Conservation (phyloP, 345 rosid species). For the Hevea brasiliensis region DNA sequence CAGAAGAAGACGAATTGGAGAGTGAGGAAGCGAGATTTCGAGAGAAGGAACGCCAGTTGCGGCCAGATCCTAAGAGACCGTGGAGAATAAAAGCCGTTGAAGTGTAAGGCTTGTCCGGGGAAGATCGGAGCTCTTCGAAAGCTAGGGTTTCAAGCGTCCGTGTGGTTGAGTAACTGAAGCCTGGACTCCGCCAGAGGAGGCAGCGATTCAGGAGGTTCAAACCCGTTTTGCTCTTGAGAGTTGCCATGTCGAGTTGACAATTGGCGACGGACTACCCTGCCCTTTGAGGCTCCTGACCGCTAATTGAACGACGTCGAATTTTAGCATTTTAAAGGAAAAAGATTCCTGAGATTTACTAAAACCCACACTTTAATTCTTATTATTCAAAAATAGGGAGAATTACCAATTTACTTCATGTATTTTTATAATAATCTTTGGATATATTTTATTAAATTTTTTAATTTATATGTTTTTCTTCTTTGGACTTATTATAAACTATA, state of each 20-base stretch:
- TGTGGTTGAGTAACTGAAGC: conserved; percentile 18
- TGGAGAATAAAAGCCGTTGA: conserved; percentile 80
- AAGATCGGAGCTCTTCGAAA: conserved; percentile 64
- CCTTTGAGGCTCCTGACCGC: too few species aligned
- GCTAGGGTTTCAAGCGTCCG: conserved; percentile 75
- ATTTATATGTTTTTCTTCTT: too few species aligned
- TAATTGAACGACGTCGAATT: too few species aligned
- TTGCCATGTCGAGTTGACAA: conserved; percentile 70
- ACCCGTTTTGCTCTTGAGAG: conserved; percentile 28
- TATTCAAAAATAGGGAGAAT: too few species aligned
- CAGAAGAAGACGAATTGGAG: conserved; percentile 38
- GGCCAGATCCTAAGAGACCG: conserved; percentile 90
- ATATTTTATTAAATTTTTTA: too few species aligned
- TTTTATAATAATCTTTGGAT: too few species aligned
- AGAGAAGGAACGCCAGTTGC: conserved; percentile 94
- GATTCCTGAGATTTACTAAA: too few species aligned
- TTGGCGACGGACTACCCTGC: conserved; percentile 1
- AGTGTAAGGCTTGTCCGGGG: conserved; percentile 40
- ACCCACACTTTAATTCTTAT: too few species aligned
- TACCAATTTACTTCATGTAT: too few species aligned
- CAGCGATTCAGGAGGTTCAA: conserved; percentile 37
- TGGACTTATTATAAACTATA: too few species aligned
- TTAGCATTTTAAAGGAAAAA: too few species aligned
- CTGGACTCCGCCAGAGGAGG: conserved; percentile 34
- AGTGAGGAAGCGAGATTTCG: conserved; percentile 64